Base-by-base conservation (phyloP, 371 early-diverging fungal species). In the Circinella umbellata region DNA sequence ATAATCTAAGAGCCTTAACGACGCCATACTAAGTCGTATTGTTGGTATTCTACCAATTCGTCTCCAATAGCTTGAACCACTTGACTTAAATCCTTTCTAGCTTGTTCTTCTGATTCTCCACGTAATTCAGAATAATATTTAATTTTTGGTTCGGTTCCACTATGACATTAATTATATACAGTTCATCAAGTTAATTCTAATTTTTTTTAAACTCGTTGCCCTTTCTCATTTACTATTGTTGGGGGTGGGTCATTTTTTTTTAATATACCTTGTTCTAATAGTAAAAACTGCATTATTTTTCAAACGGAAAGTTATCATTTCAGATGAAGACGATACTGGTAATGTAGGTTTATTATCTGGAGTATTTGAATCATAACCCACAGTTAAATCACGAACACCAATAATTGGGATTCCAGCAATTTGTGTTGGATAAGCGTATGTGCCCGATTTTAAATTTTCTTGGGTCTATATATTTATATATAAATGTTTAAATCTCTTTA, bases 111-210 rank as follows among this genome's bases (percentile, higher is more conserved):
- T 17, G 70, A 73, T 9, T 73, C 66, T 15, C 90, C 91, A 47
- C 88, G 83, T 47, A 93, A 84, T 72, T 97, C 98, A 36, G 90
- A 84, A 70, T 98, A 98, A 76, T 93, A 98, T 80, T 98, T 98
- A 81, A 98, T 92, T 79, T 98, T 97, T 63, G 98, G 97, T 76
- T 97, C 98, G 3, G 98, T 98, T 15, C 98, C 98, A 68, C 91
- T 85, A 27, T 27, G 27, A 27, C 1, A 27, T 0, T 27, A 2
- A 27, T 27, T 27, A 27, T 27, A 27, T 27, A 27, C 27, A 27
- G 27, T 27, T 27, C 27, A 27, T 27, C 27, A 27, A 27, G 27
- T 27, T 27, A 38, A 68, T 60, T 47, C 34, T 34, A 17, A 17
- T 5, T 49, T 38, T 10, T 17, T 20, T 20, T 39, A 14, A 34